Percentiles rank a stretch among this genome's conserved stretches.
These are phyloP conservation scores for Penicillium roqueforti DNA, from an alignment of 495 filamentous ascomycete species.

Conservation along the genomic window DNA sequence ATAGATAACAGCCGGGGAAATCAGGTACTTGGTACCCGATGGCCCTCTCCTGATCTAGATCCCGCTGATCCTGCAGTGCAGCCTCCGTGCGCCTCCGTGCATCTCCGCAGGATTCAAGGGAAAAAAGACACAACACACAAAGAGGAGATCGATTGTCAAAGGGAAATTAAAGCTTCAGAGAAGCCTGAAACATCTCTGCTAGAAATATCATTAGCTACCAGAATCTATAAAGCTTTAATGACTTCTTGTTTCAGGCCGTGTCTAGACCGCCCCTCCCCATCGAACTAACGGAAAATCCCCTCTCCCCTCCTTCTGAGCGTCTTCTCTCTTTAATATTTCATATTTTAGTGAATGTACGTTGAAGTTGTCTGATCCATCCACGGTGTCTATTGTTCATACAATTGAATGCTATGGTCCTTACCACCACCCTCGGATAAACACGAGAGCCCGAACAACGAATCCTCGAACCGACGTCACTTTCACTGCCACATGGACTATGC, in stretches of 20 bases:
- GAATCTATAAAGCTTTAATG: neutral
- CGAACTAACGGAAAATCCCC: slow-evolving; percentile 27
- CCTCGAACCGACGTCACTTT: neutral
- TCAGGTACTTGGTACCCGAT: slow-evolving; percentile 4
- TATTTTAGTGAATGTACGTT: slow-evolving; percentile 1
- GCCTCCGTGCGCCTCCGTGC: slow-evolving; percentile 14
- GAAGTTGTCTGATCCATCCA: slow-evolving; percentile 11
- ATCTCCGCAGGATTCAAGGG: slow-evolving; percentile 6
- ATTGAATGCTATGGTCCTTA: slow-evolving; percentile 31
- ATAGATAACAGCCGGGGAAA: too few species aligned
- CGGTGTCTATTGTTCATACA: neutral
- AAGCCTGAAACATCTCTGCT: neutral
- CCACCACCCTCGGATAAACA: slow-evolving; percentile 21
- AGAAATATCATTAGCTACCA: neutral
- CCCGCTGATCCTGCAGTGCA: slow-evolving; percentile 21
- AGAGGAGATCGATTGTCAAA: slow-evolving; percentile 1
- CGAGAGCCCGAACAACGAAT: slow-evolving; percentile 7
- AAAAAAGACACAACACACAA: slow-evolving; percentile 5
- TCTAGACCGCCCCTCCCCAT: slow-evolving; percentile 31
- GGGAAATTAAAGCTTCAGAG: neutral
- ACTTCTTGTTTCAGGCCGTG: slow-evolving; percentile 23
- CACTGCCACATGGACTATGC: slow-evolving; percentile 32
- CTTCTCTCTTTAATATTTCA: neutral
- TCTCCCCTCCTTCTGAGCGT: slow-evolving; percentile 13
- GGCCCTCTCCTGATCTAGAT: slow-evolving; percentile 22